Base-by-base conservation (phyloP, 208 protist genomes). In the Naegleria lovaniensis region DNA sequence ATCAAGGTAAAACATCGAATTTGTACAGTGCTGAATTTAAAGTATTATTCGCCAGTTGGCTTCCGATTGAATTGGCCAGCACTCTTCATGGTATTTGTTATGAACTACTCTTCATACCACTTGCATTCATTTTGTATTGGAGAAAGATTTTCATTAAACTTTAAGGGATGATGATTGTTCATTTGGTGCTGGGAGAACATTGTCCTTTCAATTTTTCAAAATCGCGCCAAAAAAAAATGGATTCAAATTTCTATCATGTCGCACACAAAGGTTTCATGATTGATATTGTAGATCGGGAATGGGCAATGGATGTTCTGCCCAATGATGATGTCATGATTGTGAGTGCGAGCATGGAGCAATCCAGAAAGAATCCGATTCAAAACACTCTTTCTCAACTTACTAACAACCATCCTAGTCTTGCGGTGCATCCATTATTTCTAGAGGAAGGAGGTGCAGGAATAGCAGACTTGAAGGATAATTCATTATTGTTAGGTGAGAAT, bases 201-300 rank as follows among this genome's bases (percentile, higher is more conserved):
- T n/a, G n/a, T n/a, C n/a, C n/a, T n/a, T n/a, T n/a, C n/a, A n/a
- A n/a, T n/a, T n/a, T n/a, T n/a, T n/a, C n/a, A n/a, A n/a, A n/a
- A n/a, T n/a, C n/a, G 43, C 43, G 43, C 43, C 43, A 48, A 48
- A 67, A 79, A 79, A 79, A 79, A 79, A 79, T 79, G 67, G 67
- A 79, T 79, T 36, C 29, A 2, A 79, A 79, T 79, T 79, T 36
- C 36, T 25, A 79, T 79, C 5, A 29, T 13, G 67, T 79, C 5
- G 19, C 6, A 0, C 67, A 79, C 16, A 79, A 33, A 36, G 29
- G 67, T 36, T 36, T 11, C 9, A 36, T 79, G 29, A 79, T 79
- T 79, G 67, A 79, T 79, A 79, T 79, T 79, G 25, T 79, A 36
- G 67, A 79, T 79, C 16, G 16, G 67, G 67, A 79, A 9, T 79